These are phyloP conservation scores for Sarcodon sp. DNA, from an alignment of 768 basidiomycete species.

Conservation along the genomic window DNA sequence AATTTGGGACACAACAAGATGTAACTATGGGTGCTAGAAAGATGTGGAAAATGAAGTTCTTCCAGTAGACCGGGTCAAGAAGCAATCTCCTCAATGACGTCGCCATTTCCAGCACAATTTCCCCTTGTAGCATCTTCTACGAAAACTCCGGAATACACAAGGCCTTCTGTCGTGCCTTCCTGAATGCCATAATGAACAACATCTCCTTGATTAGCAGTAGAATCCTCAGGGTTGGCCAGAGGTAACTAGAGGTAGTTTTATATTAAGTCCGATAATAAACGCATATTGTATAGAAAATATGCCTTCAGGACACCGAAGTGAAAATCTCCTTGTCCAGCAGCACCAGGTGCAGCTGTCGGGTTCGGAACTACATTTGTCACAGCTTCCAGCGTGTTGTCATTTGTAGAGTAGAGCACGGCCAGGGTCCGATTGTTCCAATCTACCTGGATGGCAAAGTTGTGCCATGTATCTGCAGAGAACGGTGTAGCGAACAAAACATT, in stretches of 20 bases:
- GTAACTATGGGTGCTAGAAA: too few relatives aligned
- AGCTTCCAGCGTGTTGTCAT: slow-evolving; percentile 21
- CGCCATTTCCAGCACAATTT: too few relatives aligned
- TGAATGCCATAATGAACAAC: slow-evolving; percentile 49
- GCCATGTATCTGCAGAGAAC: slow-evolving; percentile 33
- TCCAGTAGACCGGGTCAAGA: too few relatives aligned
- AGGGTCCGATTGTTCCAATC: slow-evolving; percentile 41
- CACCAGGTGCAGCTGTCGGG: slow-evolving; percentile 22
- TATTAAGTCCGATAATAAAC: neutral
- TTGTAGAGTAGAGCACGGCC: slow-evolving; percentile 35
- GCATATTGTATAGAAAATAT: neutral
- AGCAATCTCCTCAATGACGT: too few relatives aligned
- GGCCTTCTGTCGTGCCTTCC: slow-evolving; percentile 39
- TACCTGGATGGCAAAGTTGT: slow-evolving; percentile 47
- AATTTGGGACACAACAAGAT: too few relatives aligned
- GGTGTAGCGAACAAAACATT: slow-evolving; percentile 36
- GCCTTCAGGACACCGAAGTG: slow-evolving; percentile 53
- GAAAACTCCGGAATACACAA: slow-evolving; percentile 48
- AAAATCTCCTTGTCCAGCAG: slow-evolving; percentile 43
- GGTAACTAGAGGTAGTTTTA: slow-evolving; percentile 27
- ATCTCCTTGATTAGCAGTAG: slow-evolving; percentile 33
- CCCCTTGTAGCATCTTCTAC: slow-evolving; percentile 26
- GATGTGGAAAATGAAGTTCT: too few relatives aligned
- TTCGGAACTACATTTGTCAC: slow-evolving; percentile 33
- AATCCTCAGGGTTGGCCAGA: slow-evolving; percentile 32